phyloP scores from a whole-genome alignment of 495 filamentous ascomycete species.

The Letharia lupina region DNA sequence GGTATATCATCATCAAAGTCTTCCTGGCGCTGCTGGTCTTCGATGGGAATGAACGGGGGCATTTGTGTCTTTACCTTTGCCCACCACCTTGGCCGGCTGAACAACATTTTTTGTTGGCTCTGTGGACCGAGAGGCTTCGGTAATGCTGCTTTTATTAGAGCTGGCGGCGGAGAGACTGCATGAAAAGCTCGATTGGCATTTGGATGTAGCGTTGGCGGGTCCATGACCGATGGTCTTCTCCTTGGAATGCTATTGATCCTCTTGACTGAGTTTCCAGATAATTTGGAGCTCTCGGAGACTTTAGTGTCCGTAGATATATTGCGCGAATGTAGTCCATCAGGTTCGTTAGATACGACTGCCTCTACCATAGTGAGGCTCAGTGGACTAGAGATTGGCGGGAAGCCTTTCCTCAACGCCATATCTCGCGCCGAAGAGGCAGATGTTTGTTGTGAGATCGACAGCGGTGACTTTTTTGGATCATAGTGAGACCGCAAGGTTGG shows the following conservation, averaged over 20 bases:
- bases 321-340: constrained; percentile 5
- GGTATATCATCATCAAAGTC: constrained; percentile 4
- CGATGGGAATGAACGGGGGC: neutral
- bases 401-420: constrained; percentile 23
- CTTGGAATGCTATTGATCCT: constrained; percentile 13
- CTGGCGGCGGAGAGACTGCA: constrained; percentile 21
- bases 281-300: constrained; percentile 15
- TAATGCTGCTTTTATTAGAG: constrained; percentile 18
- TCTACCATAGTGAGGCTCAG: constrained; percentile 6
- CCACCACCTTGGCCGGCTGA: constrained; percentile 20
- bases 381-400: constrained; percentile 15
- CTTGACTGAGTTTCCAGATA: constrained; percentile 15
- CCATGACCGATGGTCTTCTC: constrained; percentile 21
- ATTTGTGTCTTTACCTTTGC: constrained; percentile 15
- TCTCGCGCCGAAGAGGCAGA: constrained; percentile 28
- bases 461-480: constrained; percentile 19
- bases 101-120: constrained; percentile 1
- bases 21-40: constrained; percentile 8
- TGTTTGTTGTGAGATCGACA: constrained; percentile 28
- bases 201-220: constrained; percentile 23
- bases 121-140: constrained; percentile 13
- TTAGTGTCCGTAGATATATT: constrained; percentile 9
- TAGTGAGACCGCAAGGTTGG: constrained; percentile 23
- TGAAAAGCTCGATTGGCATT: constrained; percentile 22
- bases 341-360: neutral